Evolutionary conservation across 2,329 filamentous ascomycete species (phyloP), one percentile per base, ranked within the genome.

Genomic region (Aspergillus arachidicola): DNA sequence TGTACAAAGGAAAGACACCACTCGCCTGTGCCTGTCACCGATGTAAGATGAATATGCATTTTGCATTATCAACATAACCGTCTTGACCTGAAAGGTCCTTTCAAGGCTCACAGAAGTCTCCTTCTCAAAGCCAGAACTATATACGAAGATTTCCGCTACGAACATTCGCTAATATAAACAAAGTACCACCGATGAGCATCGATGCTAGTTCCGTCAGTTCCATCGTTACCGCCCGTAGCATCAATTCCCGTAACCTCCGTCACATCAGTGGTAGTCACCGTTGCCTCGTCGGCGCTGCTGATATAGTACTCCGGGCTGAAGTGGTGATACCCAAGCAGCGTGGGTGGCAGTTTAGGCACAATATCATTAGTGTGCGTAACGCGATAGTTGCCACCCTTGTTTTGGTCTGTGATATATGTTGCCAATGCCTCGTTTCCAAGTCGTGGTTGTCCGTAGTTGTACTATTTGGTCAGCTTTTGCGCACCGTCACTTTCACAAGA

Each of bases 381-480:
- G n/a, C 76, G 73, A 60, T 71, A 78, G 62, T 72, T 75, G 56
- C 56, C 63, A 9, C 64, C 68, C 14, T 12, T 48, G 30, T 45
- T 21, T 57, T 76, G 74, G 5, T 56, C 59, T 3, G 74, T 74
- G 56, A 78, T 71, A 64, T 72, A 77, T 10, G 70, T 66, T 19
- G 74, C 75, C 21, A 78, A 61, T 0, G 63, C 64, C 5, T 60
- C 51, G 45, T 77, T 77, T 6, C 75, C 78, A 5, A 77, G 70
- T 34, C 77, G 77, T 3, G 78, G 78, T 43, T 72, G 71, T 23
- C 78, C 78, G 60, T 76, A 80, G 2, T 74, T 77, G 62, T 77
- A 79, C 75, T 78, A 34, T 45, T 12, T 9, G 19, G 23, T 32
- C 12, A 30, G 30, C 19, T 0, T 30, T 21, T 21, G 16, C n/a